Conservation (phyloP, 192 early-diverging fungal genomes). For the Funneliformis mosseae region DNA sequence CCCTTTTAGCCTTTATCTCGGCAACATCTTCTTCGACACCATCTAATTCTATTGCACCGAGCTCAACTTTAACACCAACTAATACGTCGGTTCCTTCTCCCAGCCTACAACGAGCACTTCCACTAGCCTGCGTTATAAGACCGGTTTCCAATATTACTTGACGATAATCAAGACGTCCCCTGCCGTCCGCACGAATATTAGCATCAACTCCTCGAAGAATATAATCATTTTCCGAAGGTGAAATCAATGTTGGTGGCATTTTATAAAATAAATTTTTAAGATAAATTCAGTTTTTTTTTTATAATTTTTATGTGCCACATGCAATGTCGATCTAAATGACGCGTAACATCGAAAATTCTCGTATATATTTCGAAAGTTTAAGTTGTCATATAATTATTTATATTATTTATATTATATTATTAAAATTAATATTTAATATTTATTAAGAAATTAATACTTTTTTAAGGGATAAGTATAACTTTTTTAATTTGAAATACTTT, state of each 20-base stretch:
- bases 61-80: slow-evolving; percentile 94
- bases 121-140: slow-evolving; percentile 87
- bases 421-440: too few species aligned
- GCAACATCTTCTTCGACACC: slow-evolving; percentile 54
- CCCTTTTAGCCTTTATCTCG: slow-evolving; percentile 38
- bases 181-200: slow-evolving; percentile 88
- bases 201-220: slow-evolving; percentile 79
- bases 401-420: too few species aligned
- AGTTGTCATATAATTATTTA: too few species aligned
- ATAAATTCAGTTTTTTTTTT: too few species aligned
- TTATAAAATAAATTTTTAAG: neutral
- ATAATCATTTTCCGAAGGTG: slow-evolving; percentile 81
- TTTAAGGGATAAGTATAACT: too few species aligned
- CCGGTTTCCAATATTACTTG: slow-evolving; percentile 81
- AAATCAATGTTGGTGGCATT: slow-evolving; percentile 61
- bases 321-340: too few species aligned
- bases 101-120: slow-evolving; percentile 81
- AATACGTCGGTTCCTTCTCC: slow-evolving; percentile 87
- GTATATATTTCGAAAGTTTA: too few species aligned
- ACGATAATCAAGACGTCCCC: slow-evolving; percentile 75
- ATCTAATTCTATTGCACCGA: slow-evolving; percentile 67
- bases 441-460: too few species aligned
- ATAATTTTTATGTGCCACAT: too few species aligned
- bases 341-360: too few species aligned
- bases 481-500: too few species aligned